These are phyloP conservation scores for Mrakia gelida DNA, from an alignment of 768 basidiomycete genomes.

Conservation along the genomic window DNA sequence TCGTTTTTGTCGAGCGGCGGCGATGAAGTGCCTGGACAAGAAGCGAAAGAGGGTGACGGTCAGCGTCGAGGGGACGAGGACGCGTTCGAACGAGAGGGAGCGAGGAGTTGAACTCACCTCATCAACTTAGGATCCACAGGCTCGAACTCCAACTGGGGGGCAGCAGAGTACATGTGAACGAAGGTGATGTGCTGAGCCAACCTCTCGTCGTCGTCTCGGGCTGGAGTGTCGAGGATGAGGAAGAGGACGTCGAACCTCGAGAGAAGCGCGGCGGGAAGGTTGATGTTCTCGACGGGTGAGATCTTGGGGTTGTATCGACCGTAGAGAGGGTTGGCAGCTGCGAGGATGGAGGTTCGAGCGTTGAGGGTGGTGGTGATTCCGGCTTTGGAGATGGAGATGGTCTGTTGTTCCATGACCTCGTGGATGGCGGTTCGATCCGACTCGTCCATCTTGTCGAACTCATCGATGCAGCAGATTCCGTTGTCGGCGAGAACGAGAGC, in stretches of 20 bases:
- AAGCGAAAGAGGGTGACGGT: conserved; percentile 19
- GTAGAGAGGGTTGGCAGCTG: conserved; percentile 95
- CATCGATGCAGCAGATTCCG: conserved; percentile 98
- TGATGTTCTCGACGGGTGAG: conserved; percentile 98
- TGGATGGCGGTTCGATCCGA: conserved; percentile 95
- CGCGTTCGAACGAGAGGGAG: not conserved
- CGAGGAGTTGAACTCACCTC: conserved; percentile 55
- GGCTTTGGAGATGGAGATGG: conserved; percentile 98
- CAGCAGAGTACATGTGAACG: conserved; percentile 92
- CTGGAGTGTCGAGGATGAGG: conserved; percentile 93
- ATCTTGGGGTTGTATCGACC: conserved; percentile 97
- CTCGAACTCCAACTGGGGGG: conserved; percentile 79
- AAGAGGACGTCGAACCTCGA: conserved; percentile 96
- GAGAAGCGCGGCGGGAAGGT: conserved; percentile 89
- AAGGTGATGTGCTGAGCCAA: conserved; percentile 95
- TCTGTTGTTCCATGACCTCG: conserved; percentile 99
- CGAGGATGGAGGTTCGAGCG: conserved; percentile 93
- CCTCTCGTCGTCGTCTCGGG: conserved; percentile 89
- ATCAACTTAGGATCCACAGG: conserved; percentile 80
- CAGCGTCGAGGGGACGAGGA: not conserved
- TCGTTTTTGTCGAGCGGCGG: conserved; percentile 76
- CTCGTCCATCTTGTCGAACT: conserved; percentile 99
- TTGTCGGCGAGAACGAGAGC: conserved; percentile 99
- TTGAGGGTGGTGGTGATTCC: conserved; percentile 98
- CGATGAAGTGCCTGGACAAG: conserved; percentile 78